Evolutionary conservation across 148 eudicot genomes (phyloP).

Genomic region (Silene uniflora): DNA sequence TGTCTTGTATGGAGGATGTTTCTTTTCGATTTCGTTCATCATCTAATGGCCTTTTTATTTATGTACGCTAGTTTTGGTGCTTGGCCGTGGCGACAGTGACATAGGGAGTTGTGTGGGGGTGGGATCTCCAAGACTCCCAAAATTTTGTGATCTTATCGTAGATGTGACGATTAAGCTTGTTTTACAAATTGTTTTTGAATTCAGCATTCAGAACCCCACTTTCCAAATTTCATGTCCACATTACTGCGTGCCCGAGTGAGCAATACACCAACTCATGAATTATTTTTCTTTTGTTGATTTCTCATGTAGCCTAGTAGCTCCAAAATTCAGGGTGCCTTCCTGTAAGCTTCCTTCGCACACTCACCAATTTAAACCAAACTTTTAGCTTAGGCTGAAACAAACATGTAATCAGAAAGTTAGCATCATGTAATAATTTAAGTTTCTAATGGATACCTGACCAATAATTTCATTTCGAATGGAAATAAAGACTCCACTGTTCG

Average conservation of each 20-base stretch:
- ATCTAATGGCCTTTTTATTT: background rate
- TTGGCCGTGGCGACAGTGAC: too few relatives aligned
- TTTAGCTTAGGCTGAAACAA: background rate
- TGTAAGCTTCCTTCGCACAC: background rate
- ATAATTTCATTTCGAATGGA: background rate
- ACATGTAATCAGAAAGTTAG: background rate
- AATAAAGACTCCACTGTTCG: too few relatives aligned
- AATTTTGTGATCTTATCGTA: too few relatives aligned
- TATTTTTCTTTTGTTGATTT: background rate
- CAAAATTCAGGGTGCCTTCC: background rate
- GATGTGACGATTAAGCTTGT: too few relatives aligned
- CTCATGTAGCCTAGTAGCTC: background rate
- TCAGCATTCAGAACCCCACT: too few relatives aligned
- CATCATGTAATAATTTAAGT: background rate
- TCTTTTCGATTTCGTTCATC: slow-evolving; percentile 1
- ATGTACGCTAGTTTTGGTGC: too few relatives aligned
- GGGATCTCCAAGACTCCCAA: too few relatives aligned
- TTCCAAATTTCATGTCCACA: too few relatives aligned
- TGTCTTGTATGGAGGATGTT: background rate
- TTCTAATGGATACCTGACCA: background rate
- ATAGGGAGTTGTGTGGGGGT: too few relatives aligned
- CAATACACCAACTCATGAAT: background rate
- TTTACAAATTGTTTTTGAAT: too few relatives aligned
- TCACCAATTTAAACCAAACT: background rate
- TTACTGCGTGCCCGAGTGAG: too few relatives aligned